Evolutionary conservation across 768 basidiomycete species (phyloP).

Genomic region (Tulasnella sp.): DNA sequence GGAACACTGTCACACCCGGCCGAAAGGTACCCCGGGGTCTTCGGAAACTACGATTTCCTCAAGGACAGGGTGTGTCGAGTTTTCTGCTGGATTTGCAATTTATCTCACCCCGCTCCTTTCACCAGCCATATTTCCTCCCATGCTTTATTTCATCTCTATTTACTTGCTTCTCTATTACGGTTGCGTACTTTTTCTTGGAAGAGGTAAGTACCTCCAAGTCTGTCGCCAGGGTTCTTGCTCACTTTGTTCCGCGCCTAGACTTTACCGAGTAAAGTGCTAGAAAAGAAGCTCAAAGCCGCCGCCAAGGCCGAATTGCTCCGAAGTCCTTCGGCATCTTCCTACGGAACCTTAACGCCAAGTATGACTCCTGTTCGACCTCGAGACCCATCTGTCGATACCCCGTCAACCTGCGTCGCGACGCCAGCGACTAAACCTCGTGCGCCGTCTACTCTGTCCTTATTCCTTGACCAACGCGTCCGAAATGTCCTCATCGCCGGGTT

Average conservation of each 20-base stretch:
- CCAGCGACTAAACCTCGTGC: not conserved
- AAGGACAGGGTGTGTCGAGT: conserved; percentile 27
- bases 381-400: conserved; percentile 1
- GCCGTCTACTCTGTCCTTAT: not conserved
- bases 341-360: not conserved
- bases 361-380: not conserved
- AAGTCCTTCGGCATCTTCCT: not conserved
- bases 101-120: not conserved
- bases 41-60: conserved; percentile 45
- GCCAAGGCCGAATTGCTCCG: not conserved
- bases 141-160: conserved; percentile 50
- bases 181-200: conserved; percentile 52
- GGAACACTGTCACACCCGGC: conserved; percentile 59
- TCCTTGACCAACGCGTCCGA: not conserved
- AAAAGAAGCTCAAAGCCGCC: not conserved
- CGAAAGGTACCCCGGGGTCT: conserved; percentile 47
- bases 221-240: not conserved
- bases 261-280: conserved; percentile 23
- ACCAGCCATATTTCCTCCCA: conserved; percentile 53
- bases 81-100: not conserved
- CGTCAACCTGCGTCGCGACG: not conserved
- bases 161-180: conserved; percentile 43
- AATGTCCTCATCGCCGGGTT: conserved; percentile 28
- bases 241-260: not conserved
- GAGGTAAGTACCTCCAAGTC: conserved; percentile 44